phyloP scores from a whole-genome alignment of 495 filamentous ascomycete species.

The Hypoxylon fragiforme region DNA sequence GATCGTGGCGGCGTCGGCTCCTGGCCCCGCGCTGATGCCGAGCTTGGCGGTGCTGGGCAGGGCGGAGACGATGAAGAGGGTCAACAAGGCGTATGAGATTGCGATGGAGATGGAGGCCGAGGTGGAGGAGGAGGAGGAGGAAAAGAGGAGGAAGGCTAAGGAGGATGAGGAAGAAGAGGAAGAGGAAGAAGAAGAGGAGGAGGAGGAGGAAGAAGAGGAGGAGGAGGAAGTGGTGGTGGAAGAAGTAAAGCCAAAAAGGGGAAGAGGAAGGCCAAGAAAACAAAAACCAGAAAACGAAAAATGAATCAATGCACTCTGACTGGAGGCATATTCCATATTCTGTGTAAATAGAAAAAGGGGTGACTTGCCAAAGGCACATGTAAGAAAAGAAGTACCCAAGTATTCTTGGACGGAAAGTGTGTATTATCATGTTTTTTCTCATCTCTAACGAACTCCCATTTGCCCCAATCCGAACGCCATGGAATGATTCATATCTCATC shows the following conservation, averaged over 20 bases:
- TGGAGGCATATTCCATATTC: too few species aligned
- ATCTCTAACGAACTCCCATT: slow-evolving; percentile 10
- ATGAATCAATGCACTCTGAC: too few species aligned
- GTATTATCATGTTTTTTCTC: slow-evolving; percentile 8
- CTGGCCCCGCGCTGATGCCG: slow-evolving; percentile 61
- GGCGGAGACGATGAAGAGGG: slow-evolving; percentile 58
- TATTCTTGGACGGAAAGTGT: too few species aligned
- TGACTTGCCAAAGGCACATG: too few species aligned
- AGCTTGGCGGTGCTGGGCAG: slow-evolving; percentile 67
- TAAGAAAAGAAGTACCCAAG: too few species aligned
- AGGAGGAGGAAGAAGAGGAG: too few species aligned
- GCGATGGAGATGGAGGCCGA: slow-evolving; percentile 3
- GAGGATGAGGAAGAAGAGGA: too few species aligned
- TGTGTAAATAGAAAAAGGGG: too few species aligned
- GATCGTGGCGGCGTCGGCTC: slow-evolving; percentile 60
- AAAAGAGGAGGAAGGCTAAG: neutral
- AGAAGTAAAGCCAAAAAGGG: too few species aligned
- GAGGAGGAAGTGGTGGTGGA: too few species aligned
- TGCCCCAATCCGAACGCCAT: slow-evolving; percentile 21
- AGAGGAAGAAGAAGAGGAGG: too few species aligned
- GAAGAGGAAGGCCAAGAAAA: neutral
- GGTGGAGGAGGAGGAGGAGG: neutral
- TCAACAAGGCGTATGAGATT: slow-evolving; percentile 49
- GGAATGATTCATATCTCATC: slow-evolving; percentile 30
- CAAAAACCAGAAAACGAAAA: neutral